Percentiles rank a stretch among this genome's conserved stretches.
Conservation (phyloP, 129 eudicot genomes). For the Escallonia rubra region DNA sequence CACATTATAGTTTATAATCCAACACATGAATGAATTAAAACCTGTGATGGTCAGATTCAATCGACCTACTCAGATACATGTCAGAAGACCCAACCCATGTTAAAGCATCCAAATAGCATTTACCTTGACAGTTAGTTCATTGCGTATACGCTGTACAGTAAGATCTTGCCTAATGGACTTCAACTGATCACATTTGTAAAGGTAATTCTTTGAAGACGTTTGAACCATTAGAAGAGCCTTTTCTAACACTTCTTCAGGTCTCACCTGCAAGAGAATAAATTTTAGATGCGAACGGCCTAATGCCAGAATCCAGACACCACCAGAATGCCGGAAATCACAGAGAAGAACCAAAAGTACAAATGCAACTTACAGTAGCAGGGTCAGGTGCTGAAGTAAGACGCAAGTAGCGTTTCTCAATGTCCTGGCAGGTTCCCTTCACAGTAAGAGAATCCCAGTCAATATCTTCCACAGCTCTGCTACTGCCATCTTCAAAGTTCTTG, state of each 20-base stretch:
- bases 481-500: slow-evolving; percentile 58
- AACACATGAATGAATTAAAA: no score
- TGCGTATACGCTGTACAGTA: slow-evolving; percentile 88
- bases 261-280: slow-evolving; percentile 51
- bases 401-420: slow-evolving; percentile 89
- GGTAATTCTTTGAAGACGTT: slow-evolving; percentile 74
- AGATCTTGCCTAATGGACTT: slow-evolving; percentile 97
- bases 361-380: slow-evolving; percentile 75
- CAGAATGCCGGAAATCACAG: no score
- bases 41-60: no score
- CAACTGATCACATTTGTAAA: slow-evolving; percentile 91
- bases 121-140: slow-evolving; percentile 93
- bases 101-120: not conserved
- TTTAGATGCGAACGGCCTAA: not conserved
- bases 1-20: no score
- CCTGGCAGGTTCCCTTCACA: slow-evolving; percentile 93
- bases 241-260: slow-evolving; percentile 93
- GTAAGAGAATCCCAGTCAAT: slow-evolving; percentile 96
- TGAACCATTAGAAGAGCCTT: slow-evolving; percentile 80
- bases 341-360: no score
- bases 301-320: no score
- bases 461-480: slow-evolving; percentile 92
- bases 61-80: no score
- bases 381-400: slow-evolving; percentile 99
- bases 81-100: no score